Evolutionary conservation across 2,329 filamentous ascomycete genomes (phyloP), one percentile per base, ranked within the genome.

Genomic region (Colletotrichum karsti): DNA sequence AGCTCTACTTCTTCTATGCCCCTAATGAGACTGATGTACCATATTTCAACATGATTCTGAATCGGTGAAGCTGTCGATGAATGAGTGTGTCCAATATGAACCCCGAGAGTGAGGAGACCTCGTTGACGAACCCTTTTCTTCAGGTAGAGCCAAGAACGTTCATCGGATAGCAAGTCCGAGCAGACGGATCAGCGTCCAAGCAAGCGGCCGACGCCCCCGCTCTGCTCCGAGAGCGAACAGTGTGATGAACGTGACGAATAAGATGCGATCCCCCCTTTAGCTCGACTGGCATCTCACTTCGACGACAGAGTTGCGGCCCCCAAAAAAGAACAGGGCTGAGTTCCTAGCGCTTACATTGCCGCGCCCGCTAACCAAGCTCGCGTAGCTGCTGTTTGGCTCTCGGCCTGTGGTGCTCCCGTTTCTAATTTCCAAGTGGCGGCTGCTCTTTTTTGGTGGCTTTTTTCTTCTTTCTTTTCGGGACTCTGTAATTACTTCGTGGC

Each of bases 241-340:
- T 33, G 30, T 42, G 22, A 66, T 9, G 39, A 57, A 12, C 22
- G 20, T 35, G 48, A 61, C 39, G 48, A 55, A n/a, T 35, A 4
- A 50, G 51, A 18, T 33, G 58, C 12, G 22, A 3, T 39, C 13
- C 30, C 22, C 51, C n/a, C n/a, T n/a, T n/a, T n/a, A n/a, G n/a
- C n/a, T n/a, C n/a, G n/a, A n/a, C 37, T 46, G 48, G 30, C 15
- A 12, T 24, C 15, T 22, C 35, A 26, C 24, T 22, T 33, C 18
- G 18, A 30, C 33, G 9, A 35, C 30, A 48, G 56, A 50, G 42
- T 59, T 20, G 15, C 42, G 24, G 50, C 58, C 63, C 63, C 59
- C 50, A 58, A 51, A 39, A 33, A 10, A 18, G 24, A 13, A 67
- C 63, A 63, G 51, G 64, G 59, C 64, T 63, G 59, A 67, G 51